phyloP scores from a whole-genome alignment of 345 rosid genomes.

The Citrus maxima region DNA sequence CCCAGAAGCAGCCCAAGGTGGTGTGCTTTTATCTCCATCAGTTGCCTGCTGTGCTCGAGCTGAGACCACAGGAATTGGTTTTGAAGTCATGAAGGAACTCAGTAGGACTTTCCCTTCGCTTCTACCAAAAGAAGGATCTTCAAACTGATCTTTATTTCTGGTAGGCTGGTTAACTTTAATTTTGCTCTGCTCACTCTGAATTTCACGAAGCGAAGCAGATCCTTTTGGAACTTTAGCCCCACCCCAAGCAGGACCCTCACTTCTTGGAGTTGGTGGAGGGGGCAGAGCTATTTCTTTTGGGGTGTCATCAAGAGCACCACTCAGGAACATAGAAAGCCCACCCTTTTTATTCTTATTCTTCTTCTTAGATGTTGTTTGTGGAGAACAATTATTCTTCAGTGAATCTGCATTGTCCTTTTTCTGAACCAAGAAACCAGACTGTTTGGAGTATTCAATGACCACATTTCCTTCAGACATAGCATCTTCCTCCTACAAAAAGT shows the following conservation, averaged over 20 bases:
- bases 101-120: conserved; percentile 58
- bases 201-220: conserved; percentile 73
- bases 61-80: conserved; percentile 66
- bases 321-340: conserved; percentile 95
- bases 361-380: conserved; percentile 50
- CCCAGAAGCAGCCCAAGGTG: conserved; percentile 84
- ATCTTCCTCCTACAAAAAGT: conserved; percentile 41
- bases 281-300: conserved; percentile 41
- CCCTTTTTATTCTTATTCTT: conserved; percentile 85
- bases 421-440: conserved; percentile 32
- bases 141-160: conserved; percentile 38
- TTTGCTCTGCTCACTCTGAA: conserved; percentile 89
- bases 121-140: conserved; percentile 31
- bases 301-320: conserved; percentile 87
- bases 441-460: conserved; percentile 31
- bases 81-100: conserved; percentile 71
- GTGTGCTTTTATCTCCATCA: conserved; percentile 72
- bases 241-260: conserved; percentile 95
- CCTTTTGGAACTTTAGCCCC: conserved; percentile 82
- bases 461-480: conserved; percentile 16
- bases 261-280: conserved; percentile 60
- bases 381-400: conserved; percentile 40
- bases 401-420: conserved; percentile 38
- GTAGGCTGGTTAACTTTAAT: conserved; percentile 30
- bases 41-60: conserved; percentile 36